Conservation (phyloP, 78 protist species). For the Guillardia theta region DNA sequence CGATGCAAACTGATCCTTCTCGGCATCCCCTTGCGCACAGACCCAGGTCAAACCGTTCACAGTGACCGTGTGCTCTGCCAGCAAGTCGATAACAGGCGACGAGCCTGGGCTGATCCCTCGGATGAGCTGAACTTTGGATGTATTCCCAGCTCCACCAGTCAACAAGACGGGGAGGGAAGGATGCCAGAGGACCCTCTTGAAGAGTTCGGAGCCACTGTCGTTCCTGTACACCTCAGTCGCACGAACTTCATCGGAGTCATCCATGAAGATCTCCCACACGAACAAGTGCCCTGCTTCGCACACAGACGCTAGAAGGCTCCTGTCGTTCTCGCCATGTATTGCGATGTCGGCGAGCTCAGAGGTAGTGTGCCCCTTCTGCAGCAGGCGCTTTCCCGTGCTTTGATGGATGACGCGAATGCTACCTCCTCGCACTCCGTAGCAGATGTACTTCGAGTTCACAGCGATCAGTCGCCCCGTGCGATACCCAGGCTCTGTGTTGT, state of each 20-base stretch:
- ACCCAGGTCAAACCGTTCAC: not conserved
- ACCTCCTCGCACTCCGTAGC: constrained; percentile 22
- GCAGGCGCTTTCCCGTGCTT: not conserved
- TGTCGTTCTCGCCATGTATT: not conserved
- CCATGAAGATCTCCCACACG: not conserved
- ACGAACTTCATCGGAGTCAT: not conserved
- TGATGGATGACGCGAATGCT: not conserved
- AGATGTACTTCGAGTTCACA: not conserved
- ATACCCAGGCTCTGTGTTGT: constrained; percentile 9
- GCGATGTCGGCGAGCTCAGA: not conserved
- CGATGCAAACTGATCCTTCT: not conserved
- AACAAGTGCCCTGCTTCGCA: not conserved
- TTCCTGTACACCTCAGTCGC: not conserved
- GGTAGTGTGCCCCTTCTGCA: constrained; percentile 31
- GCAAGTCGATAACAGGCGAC: not conserved
- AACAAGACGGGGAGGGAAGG: not conserved
- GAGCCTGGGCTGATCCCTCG: not conserved
- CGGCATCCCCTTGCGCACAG: not conserved
- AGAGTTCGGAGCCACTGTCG: not conserved
- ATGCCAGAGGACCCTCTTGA: not conserved
- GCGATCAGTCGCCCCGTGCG: not conserved
- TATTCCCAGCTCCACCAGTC: not conserved
- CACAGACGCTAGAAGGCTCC: not conserved
- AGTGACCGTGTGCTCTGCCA: not conserved
- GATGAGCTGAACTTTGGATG: not conserved